A percentile compares a stretch with the other conserved stretches of the same genome.
phyloP scores from a whole-genome alignment of 192 early-diverging fungal species.

The Umbelopsis sp. region DNA sequence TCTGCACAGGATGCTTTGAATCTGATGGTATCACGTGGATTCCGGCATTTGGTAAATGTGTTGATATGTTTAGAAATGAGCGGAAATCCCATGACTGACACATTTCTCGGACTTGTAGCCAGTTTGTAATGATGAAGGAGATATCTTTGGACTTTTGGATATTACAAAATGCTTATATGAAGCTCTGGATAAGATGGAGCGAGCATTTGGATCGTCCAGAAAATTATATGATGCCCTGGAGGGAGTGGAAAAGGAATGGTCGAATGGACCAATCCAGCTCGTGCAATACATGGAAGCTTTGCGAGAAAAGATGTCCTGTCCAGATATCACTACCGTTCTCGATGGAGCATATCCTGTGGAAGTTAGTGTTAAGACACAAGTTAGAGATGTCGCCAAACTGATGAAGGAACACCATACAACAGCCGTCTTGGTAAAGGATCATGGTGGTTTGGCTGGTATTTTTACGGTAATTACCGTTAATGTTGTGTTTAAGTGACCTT shows the following conservation, averaged over 20 bases:
- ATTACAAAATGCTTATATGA: constrained; percentile 85
- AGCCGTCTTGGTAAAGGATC: constrained; percentile 70
- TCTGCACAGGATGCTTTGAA: constrained; percentile 78
- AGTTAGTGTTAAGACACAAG: constrained; percentile 67
- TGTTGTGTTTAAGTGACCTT: neutral
- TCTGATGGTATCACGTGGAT: constrained; percentile 77
- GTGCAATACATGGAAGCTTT: constrained; percentile 68
- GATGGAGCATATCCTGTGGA: constrained; percentile 60
- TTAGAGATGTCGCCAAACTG: constrained; percentile 68
- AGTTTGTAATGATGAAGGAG: constrained; percentile 73
- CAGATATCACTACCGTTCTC: constrained; percentile 83
- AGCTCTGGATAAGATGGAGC: constrained; percentile 81
- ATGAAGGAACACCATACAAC: constrained; percentile 78
- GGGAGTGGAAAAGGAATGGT: constrained; percentile 79
- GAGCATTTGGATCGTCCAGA: constrained; percentile 75
- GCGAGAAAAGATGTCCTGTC: constrained; percentile 84
- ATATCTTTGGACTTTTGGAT: constrained; percentile 81
- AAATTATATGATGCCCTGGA: constrained; percentile 79
- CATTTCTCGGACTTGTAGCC: constrained; percentile 42
- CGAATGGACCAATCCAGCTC: constrained; percentile 58
- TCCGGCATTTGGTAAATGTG: constrained; percentile 67
- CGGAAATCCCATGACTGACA: neutral
- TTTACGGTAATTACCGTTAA: constrained; percentile 45
- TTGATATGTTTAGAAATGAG: neutral
- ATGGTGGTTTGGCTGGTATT: constrained; percentile 78